Percentiles rank a stretch among this genome's conserved stretches.
These are phyloP conservation scores for Prunus davidiana DNA, from an alignment of 306 rosid genomes.

Conservation along the genomic window DNA sequence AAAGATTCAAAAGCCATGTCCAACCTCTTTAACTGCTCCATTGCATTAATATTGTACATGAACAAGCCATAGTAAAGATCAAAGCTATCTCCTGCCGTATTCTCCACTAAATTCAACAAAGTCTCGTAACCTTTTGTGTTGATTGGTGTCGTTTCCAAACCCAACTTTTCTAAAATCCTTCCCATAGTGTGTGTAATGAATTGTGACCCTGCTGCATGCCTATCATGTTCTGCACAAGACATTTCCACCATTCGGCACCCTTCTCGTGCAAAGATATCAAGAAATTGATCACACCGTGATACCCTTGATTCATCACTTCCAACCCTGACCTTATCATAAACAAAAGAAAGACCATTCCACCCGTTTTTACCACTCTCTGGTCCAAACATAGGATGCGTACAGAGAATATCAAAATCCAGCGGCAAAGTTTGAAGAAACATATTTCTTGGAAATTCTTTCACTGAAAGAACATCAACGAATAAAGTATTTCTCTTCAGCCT, in stretches of 20 bases:
- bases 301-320: constrained; percentile 52
- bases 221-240: constrained; percentile 88
- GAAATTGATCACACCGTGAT: constrained; percentile 63
- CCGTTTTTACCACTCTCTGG: constrained; percentile 90
- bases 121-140: constrained; percentile 83
- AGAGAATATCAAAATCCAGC: constrained; percentile 64
- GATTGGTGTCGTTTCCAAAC: constrained; percentile 63
- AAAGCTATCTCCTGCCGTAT: constrained; percentile 88
- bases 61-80: constrained; percentile 87
- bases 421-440: constrained; percentile 70
- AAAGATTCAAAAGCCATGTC: constrained; percentile 63
- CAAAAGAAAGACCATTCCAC: constrained; percentile 71
- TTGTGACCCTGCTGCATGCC: constrained; percentile 86
- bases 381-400: constrained; percentile 97
- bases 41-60: constrained; percentile 79
- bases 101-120: constrained; percentile 74
- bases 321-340: constrained; percentile 73
- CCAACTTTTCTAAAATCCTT: constrained; percentile 65
- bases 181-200: constrained; percentile 88
- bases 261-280: constrained; percentile 69
- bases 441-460: constrained; percentile 79
- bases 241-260: constrained; percentile 92
- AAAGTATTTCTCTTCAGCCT: constrained; percentile 77
- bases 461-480: constrained; percentile 92
- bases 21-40: constrained; percentile 68